Evolutionary conservation across 768 basidiomycete species (phyloP).

Genomic region (Suillus bovinus): DNA sequence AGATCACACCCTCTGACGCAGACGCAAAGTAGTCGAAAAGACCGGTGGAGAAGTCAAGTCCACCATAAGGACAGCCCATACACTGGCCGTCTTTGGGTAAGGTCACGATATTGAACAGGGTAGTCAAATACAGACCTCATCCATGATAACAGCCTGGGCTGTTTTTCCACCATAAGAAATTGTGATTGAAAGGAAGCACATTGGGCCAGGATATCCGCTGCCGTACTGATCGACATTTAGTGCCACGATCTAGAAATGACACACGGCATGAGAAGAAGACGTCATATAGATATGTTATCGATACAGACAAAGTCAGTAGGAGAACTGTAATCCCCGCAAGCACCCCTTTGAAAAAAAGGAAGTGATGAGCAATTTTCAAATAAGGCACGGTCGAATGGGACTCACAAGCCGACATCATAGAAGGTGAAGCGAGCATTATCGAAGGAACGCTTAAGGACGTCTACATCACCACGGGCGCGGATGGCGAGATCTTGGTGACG

Average conservation of each 20-base stretch:
- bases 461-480: conserved; percentile 44
- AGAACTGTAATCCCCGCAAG: conserved; percentile 47
- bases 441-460: conserved; percentile 40
- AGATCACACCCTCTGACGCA: conserved; percentile 51
- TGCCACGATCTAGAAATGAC: conserved; percentile 49
- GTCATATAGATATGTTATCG: neutral
- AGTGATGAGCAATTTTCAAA: conserved; percentile 11
- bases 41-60: conserved; percentile 67
- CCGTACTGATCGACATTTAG: conserved; percentile 57
- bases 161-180: conserved; percentile 64
- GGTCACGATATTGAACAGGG: conserved; percentile 2
- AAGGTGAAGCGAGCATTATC: conserved; percentile 48
- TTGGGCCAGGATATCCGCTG: conserved; percentile 58
- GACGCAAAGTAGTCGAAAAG: conserved; percentile 65
- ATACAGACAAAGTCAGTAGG: conserved; percentile 46
- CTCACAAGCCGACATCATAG: conserved; percentile 56
- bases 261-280: conserved; percentile 1
- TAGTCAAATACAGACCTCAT: conserved; percentile 46
- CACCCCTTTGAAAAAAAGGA: conserved; percentile 43
- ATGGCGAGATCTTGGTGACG: conserved; percentile 52
- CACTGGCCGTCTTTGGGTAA: conserved; percentile 42
- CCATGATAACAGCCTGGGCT: conserved; percentile 57
- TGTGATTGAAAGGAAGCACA: conserved; percentile 62
- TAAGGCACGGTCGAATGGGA: conserved; percentile 14
- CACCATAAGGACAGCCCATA: conserved; percentile 62